Base-by-base conservation (phyloP, 1,284 basidiomycete genomes). In the Rugosomyces carneus region DNA sequence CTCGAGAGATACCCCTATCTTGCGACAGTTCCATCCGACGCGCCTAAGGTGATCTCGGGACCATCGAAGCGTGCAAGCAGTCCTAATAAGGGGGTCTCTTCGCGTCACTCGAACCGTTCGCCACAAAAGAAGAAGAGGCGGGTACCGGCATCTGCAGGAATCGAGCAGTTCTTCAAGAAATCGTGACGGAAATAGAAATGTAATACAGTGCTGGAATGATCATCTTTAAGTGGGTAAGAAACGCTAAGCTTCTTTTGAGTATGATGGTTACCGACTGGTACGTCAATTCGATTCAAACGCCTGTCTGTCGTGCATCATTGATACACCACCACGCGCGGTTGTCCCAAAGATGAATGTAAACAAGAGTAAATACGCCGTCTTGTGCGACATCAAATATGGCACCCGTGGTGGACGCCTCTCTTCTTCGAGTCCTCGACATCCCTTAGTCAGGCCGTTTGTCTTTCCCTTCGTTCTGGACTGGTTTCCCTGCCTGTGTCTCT, bases 1-100 rank as follows among this genome's bases (percentile, higher is more conserved):
- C 67, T 96, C 2, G 71, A 77, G 44, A 70, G 80, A 38, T 90
- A 87, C 59, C 89, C 94, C 0, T 73, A 90, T 58, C 80, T 99
- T 13, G 71, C 80, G 0, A 57, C 75, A 11, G 74, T 84, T 1
- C 91, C 93, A 0, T 58, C 71, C 1, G 78, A 86, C 53, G 80
- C 86, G 0, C 77, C 80, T 0, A 63, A 79, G 31, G 37, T 47
- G 18, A 42, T 48, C 29, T 47, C 43, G 11, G 48, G 45, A 32
- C 46, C 53, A 37, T 49, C 48, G 18, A 53, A 48, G n/a, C 24
- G 16, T 23, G 31, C 24, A 15, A 16, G 31, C 24, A 29, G 31
- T 23, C 20, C 35, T n/a, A 6, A 3, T 13, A 50, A 50, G 27
- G 29, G 19, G n/a, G n/a, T n/a, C 19, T n/a, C 5, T 11, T 19